phyloP scores from a whole-genome alignment of 306 rosid genomes.

The Vicia faba region DNA sequence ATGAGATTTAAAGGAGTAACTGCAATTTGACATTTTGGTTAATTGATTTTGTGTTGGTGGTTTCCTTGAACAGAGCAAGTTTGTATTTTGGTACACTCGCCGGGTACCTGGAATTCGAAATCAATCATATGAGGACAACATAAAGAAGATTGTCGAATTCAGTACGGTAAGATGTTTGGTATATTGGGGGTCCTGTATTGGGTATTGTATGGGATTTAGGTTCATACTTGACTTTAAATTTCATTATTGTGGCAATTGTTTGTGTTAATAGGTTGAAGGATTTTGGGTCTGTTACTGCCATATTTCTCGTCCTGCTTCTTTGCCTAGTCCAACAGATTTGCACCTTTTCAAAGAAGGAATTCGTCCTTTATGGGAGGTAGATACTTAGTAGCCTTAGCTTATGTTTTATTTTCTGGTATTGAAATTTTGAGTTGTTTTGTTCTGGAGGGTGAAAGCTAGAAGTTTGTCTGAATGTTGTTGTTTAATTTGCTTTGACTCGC shows the following conservation, averaged over 20 bases:
- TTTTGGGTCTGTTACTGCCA: slow-evolving; percentile 95
- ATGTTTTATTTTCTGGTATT: slow-evolving; percentile 19
- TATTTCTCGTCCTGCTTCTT: slow-evolving; percentile 73
- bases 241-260: slow-evolving; percentile 6
- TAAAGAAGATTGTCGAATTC: slow-evolving; percentile 85
- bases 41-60: slow-evolving; percentile 23
- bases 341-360: slow-evolving; percentile 96
- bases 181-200: too few relatives aligned
- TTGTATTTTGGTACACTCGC: slow-evolving; percentile 95
- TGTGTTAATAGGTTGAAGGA: slow-evolving; percentile 71
- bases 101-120: slow-evolving; percentile 84
- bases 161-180: slow-evolving; percentile 62
- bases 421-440: slow-evolving; percentile 17
- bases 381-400: slow-evolving; percentile 17
- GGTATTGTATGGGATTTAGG: slow-evolving; percentile 12
- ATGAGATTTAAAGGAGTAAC: not conserved
- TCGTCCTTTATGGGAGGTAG: slow-evolving; percentile 95
- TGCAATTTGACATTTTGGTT: slow-evolving; percentile 24
- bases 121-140: slow-evolving; percentile 87
- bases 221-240: slow-evolving; percentile 4
- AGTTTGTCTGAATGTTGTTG: not conserved
- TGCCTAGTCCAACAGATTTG: slow-evolving; percentile 95
- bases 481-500: slow-evolving; percentile 20
- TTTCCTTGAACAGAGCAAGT: slow-evolving; percentile 59
- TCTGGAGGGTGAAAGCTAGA: not conserved